Evolutionary conservation across 2,329 filamentous ascomycete genomes (phyloP), one percentile per base, ranked within the genome.

Genomic region (Lasiodiplodia theobromae): DNA sequence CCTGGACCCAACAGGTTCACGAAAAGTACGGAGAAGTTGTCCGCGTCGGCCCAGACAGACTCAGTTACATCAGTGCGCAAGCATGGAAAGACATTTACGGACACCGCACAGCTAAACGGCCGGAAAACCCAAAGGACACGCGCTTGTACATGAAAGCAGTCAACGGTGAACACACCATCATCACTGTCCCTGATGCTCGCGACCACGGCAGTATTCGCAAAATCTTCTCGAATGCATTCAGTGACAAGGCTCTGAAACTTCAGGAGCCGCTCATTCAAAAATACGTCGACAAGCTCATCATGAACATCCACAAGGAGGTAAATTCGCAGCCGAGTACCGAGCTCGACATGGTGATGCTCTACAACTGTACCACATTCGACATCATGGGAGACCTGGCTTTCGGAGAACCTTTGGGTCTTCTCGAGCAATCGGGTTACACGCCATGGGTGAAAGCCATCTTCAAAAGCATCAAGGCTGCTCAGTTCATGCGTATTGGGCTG

Each of bases 241-340:
- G 73, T 8, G 71, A 77, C 38, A 72, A 73, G 51, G 76, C 74
- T 0, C 52, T 79, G n/a, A 71, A 72, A 11, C 70, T 73, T 38
- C 77, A 79, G 66, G 73, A 77, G 66, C 69, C 72, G 6, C 70
- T 77, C 69, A 69, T 83, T 63, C 70, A 75, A 40, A 51, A 67
- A 0, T 79, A 81, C 66, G 74, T 78, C 18, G 74, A 77, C 40
- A 70, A 82, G 10, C 67, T 73, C 44, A 72, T 80, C 79, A 77
- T 71, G 72, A 79, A 70, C 73, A 73, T 8, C 70, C 75, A 14
- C 73, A 70, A 37, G 47, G 28, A n/a, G n/a, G 49, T 57, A 11
- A 38, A 31, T 10, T 8, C 31, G 40, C 38, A 16, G 40, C 23
- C 57, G 5, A 21, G n/a, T 25, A 54, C 31, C 4, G 21, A 54